Base-by-base conservation (phyloP, 2,329 filamentous ascomycete genomes). In the Purpureocillium takamizusanense region DNA sequence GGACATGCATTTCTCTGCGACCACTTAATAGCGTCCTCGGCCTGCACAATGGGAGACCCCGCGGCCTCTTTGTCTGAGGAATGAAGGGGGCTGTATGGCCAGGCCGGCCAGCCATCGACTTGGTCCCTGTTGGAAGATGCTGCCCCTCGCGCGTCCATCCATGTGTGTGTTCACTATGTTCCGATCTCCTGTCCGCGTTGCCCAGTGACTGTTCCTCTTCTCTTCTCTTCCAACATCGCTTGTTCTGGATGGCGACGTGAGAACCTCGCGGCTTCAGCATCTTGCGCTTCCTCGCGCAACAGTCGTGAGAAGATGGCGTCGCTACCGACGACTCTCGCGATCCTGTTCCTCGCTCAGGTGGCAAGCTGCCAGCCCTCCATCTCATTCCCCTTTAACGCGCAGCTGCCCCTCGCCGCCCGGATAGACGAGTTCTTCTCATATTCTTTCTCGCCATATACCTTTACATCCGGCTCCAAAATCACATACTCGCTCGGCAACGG, bases 381-480 rank as follows among this genome's bases (percentile, higher is more conserved):
- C 35, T 63, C 67, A 34, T 90, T 89, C 49, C 87, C 87, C 1
- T 70, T 94, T 58, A 94, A 92, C 60, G 80, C 85, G 3, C 88
- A 95, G 58, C 72, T 94, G 1, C 87, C 87, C 25, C 81, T 83
- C 4, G 81, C 89, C 38, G 87, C 86, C 15, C 74, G 83, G 46
- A 67, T 84, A 42, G 74, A 72, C 31, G 55, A 81, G 49, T 67
- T 70, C 3, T 92, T 86, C 59, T 74, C 68, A 9, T 87, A 89
- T 52, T 67, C 74, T 23, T 84, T 94, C 51, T 82, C 84, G 9
- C 60, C 69, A 13, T 78, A 79, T 30, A 94, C 87, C 0, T 94
- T 94, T 60, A 67, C 69, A 12, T 82, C 83, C 13, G 59, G 63
- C 31, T 79, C 78, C 8, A 60, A 64, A 17, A 71, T 88, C 36